phyloP scores from a whole-genome alignment of 2,329 filamentous ascomycete species.

The Zymoseptoria pseudotritici region DNA sequence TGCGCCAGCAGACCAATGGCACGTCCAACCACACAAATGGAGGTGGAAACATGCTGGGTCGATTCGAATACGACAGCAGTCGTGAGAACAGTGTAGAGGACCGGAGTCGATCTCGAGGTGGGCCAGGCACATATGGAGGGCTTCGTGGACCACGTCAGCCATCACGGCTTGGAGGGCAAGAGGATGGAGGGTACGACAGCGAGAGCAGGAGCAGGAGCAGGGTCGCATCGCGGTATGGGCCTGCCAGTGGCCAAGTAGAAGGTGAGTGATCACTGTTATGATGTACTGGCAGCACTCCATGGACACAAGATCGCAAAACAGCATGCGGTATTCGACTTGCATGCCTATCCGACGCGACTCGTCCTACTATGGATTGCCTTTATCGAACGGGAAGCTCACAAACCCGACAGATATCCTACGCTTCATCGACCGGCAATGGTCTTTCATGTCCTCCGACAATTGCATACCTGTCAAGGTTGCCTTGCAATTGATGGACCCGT shows the following conservation, averaged over 20 bases:
- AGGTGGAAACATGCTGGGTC: slow-evolving; percentile 27
- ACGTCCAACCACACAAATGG: slow-evolving; percentile 31
- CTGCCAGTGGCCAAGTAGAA: slow-evolving; percentile 38
- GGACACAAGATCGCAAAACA: background rate
- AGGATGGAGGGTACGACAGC: slow-evolving; percentile 34
- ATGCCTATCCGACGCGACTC: background rate
- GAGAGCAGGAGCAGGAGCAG: slow-evolving; percentile 29
- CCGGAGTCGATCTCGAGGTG: slow-evolving; percentile 30
- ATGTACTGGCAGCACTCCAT: background rate
- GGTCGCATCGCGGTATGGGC: slow-evolving; percentile 27
- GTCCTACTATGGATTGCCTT: background rate
- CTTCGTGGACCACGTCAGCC: slow-evolving; percentile 17
- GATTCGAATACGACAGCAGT: slow-evolving; percentile 31
- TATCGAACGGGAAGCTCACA: background rate
- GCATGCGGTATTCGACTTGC: background rate
- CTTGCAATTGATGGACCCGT: slow-evolving; percentile 88
- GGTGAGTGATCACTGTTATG: slow-evolving; percentile 21
- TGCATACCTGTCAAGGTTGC: slow-evolving; percentile 91
- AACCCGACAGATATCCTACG: slow-evolving; percentile 55
- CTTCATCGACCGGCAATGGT: slow-evolving; percentile 83
- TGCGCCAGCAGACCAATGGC: slow-evolving; percentile 17
- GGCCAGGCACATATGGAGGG: slow-evolving; percentile 24
- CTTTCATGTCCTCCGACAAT: slow-evolving; percentile 78
- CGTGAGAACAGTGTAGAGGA: slow-evolving; percentile 31
- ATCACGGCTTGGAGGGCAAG: slow-evolving; percentile 36